Evolutionary conservation across 2,329 filamentous ascomycete genomes (phyloP), one percentile per base, ranked within the genome.

Genomic region (Sporothrix euskadiensis): DNA sequence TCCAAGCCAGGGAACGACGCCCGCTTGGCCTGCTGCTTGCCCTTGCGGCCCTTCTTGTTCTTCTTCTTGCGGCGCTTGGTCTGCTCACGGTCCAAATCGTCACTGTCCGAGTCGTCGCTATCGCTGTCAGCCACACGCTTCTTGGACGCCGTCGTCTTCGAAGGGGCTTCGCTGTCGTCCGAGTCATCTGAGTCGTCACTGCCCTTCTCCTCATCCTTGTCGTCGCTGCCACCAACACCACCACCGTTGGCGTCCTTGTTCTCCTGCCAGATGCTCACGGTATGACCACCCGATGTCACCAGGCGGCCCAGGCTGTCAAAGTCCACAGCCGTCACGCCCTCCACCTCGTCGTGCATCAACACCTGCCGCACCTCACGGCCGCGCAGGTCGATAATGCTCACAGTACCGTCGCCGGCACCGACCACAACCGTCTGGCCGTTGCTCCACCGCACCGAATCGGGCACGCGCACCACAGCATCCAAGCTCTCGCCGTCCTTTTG

Each of bases 201-300:
- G 47, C 35, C 65, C 12, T 47, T 66, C 10, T 66, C 82, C 0
- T 85, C 84, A 0, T 82, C 82, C 0, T 12, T 9, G 7, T 68
- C 30, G 41, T 56, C 66, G 14, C 39, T 44, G 61, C 41, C 39
- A 8, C 56, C 56, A 61, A 61, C 57, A 10, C 57, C 57, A 22
- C 39, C 61, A 5, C 39, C 61, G n/a, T 66, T 66, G 12, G 61
- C 41, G 30, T 87, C 85, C 2, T 84, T 85, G n/a, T 87, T 84
- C 74, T 91, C 88, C 79, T 96, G 89, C 96, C 96, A 99, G 1
- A 98, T 90, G 82, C 98, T 98, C 76, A 99, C 88, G 0, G 90
- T 90, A 77, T 88, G 88, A 0, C 96, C 96, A 71, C 96, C 96
- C 12, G 94, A 94, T 78, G 91, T 97, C 77, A 99, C 94, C 85